phyloP scores from a whole-genome alignment of 805 yeast genomes.

The Ascoidea rubescens region DNA sequence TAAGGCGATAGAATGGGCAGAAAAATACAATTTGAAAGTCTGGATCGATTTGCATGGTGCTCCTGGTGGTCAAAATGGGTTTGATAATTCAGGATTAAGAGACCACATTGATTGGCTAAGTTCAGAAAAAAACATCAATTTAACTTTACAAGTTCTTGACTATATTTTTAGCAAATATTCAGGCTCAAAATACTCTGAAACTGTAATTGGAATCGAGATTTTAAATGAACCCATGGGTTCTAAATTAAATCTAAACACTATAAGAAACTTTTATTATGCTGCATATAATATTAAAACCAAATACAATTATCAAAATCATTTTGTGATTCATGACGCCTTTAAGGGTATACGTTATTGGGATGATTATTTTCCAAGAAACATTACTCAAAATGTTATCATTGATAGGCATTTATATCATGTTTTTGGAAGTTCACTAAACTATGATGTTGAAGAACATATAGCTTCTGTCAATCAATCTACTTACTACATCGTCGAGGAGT shows the following conservation, averaged over 20 bases:
- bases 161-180: constrained; percentile 50
- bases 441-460: constrained; percentile 48
- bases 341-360: constrained; percentile 49
- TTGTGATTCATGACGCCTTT: constrained; percentile 76
- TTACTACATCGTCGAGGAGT: constrained; percentile 15
- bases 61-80: constrained; percentile 93
- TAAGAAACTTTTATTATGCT: constrained; percentile 42
- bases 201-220: constrained; percentile 71
- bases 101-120: constrained; percentile 46
- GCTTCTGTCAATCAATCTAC: constrained; percentile 39
- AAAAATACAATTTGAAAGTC: constrained; percentile 45
- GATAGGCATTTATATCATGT: constrained; percentile 92
- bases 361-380: constrained; percentile 38
- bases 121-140: constrained; percentile 29
- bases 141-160: constrained; percentile 42
- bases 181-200: constrained; percentile 35
- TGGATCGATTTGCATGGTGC: constrained; percentile 94
- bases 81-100: constrained; percentile 83
- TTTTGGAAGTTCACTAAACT: constrained; percentile 49
- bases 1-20: constrained; percentile 73
- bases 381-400: constrained; percentile 45
- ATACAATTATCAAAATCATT: constrained; percentile 38
- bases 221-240: constrained; percentile 86
- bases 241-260: constrained; percentile 37
- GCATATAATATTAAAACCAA: constrained; percentile 59